phyloP scores from a whole-genome alignment of 2,329 filamentous ascomycete genomes.

The Bisporella sp. region DNA sequence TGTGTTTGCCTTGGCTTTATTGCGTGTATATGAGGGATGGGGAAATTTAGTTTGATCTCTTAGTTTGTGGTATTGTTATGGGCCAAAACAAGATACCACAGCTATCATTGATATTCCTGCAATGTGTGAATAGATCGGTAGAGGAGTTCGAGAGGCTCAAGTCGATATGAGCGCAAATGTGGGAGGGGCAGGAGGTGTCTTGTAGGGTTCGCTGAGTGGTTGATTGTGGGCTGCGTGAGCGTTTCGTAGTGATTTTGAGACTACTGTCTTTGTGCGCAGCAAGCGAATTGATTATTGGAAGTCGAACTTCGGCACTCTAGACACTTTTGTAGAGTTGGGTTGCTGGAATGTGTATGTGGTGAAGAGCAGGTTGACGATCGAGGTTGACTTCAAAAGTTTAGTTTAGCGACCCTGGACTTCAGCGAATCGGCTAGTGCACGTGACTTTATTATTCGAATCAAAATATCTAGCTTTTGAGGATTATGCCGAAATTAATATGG shows the following conservation, averaged over 20 bases:
- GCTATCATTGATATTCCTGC: constrained; percentile 5
- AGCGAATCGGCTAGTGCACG: too few species aligned
- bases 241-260: background rate
- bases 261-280: background rate
- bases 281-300: background rate
- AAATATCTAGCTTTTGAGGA: background rate
- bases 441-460: background rate
- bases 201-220: background rate
- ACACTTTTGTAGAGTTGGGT: too few species aligned
- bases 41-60: background rate
- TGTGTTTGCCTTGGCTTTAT: constrained; percentile 3
- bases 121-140: background rate
- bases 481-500: too few species aligned
- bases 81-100: background rate
- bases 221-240: background rate
- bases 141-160: too few species aligned
- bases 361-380: too few species aligned
- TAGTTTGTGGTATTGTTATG: background rate
- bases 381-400: too few species aligned
- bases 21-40: background rate
- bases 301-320: background rate
- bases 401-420: too few species aligned
- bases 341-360: too few species aligned
- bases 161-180: background rate
- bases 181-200: constrained; percentile 7